phyloP scores from a whole-genome alignment of 2,329 filamentous ascomycete genomes.

The Pestalotiopsis sp. region DNA sequence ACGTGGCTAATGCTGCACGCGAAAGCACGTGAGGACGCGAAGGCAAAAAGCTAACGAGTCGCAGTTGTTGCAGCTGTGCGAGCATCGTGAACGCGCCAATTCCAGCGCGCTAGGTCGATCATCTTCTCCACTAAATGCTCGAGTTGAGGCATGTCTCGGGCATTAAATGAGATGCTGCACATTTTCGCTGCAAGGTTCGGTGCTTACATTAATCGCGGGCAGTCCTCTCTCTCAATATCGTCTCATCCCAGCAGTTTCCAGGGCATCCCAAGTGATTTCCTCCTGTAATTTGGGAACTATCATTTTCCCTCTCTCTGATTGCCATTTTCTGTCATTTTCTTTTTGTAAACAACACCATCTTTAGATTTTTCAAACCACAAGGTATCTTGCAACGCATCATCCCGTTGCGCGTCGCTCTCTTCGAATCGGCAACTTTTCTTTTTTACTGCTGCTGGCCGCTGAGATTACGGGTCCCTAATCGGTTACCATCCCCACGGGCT shows the following conservation, averaged over 20 bases:
- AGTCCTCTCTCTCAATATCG: neutral
- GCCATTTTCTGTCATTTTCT: neutral
- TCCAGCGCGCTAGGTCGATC: neutral
- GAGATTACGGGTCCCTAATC: neutral
- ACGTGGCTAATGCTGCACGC: neutral
- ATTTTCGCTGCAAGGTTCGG: neutral
- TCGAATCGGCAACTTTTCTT: neutral
- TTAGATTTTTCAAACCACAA: neutral
- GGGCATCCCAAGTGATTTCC: neutral
- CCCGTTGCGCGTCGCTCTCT: neutral
- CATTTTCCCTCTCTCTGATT: neutral
- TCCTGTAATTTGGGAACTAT: neutral
- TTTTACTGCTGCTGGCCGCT: neutral
- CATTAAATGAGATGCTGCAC: neutral
- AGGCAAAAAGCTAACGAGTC: neutral
- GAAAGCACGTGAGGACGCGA: conserved; percentile 1
- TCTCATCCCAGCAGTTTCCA: neutral
- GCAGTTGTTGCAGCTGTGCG: neutral
- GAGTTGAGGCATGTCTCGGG: neutral
- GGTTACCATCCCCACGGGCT: neutral
- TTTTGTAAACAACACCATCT: neutral
- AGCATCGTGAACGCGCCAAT: neutral
- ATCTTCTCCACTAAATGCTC: neutral
- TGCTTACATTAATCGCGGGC: neutral
- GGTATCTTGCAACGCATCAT: neutral